A percentile compares a stretch with the other conserved stretches of the same genome.
These are phyloP conservation scores for Saturnispora serradocipensis DNA, from an alignment of 805 yeast genomes.

Conservation along the genomic window DNA sequence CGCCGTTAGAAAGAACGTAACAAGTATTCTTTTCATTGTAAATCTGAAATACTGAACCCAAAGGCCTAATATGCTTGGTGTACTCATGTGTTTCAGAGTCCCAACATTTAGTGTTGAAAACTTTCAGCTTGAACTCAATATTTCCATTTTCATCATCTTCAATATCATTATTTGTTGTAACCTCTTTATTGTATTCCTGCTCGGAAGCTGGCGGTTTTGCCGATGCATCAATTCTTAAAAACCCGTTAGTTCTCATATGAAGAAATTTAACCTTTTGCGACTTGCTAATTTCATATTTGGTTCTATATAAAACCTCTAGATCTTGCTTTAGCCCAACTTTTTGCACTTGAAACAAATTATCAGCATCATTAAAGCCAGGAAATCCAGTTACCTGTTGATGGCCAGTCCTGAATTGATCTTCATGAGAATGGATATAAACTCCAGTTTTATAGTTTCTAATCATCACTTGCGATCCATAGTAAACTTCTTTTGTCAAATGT, in stretches of 20 bases:
- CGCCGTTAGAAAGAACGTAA: slow-evolving; percentile 61
- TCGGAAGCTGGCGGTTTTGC: slow-evolving; percentile 79
- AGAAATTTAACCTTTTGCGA: slow-evolving; percentile 55
- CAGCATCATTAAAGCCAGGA: slow-evolving; percentile 46
- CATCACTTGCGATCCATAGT: slow-evolving; percentile 63
- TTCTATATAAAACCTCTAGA: slow-evolving; percentile 31
- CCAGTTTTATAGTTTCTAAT: slow-evolving; percentile 68
- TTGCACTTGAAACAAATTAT: slow-evolving; percentile 72
- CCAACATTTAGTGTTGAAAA: slow-evolving; percentile 32
- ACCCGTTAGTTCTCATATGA: slow-evolving; percentile 60
- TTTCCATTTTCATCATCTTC: neutral
- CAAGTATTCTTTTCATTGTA: slow-evolving; percentile 63
- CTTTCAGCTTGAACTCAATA: slow-evolving; percentile 52
- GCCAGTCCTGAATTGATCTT: slow-evolving; percentile 39
- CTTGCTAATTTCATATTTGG: slow-evolving; percentile 28
- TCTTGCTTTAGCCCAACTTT: slow-evolving; percentile 26
- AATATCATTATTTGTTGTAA: slow-evolving; percentile 30
- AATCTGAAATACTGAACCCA: slow-evolving; percentile 64
- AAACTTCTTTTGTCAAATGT: slow-evolving; percentile 51
- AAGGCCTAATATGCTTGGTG: slow-evolving; percentile 37
- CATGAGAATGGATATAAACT: slow-evolving; percentile 75
- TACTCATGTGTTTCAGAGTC: slow-evolving; percentile 26
- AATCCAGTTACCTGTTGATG: slow-evolving; percentile 77
- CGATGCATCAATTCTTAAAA: slow-evolving; percentile 57
- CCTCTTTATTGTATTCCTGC: slow-evolving; percentile 84